Evolutionary conservation across 2,329 filamentous ascomycete genomes (phyloP).

Genomic region (Escovopsis sp.): DNA sequence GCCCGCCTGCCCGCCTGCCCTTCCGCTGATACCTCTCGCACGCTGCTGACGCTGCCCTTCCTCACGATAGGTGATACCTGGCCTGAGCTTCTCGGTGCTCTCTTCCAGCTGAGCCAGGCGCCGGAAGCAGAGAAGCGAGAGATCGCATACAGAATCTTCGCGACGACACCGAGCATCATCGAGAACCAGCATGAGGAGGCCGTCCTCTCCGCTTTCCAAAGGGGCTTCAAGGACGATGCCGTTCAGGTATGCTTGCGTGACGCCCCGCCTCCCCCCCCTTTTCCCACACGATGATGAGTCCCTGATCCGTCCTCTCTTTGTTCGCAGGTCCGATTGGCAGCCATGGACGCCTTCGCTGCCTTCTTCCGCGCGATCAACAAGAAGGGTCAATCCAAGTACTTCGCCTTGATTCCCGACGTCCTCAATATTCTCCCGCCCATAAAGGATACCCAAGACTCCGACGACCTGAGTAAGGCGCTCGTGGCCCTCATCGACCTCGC

Average conservation of each 20-base stretch:
- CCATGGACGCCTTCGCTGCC: slow-evolving; percentile 91
- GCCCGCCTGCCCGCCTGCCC: neutral
- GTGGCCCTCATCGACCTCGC: slow-evolving; percentile 87
- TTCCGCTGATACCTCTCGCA: neutral
- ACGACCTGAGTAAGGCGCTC: slow-evolving; percentile 79
- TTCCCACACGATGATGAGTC: neutral
- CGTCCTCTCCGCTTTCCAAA: slow-evolving; percentile 77
- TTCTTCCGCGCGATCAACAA: slow-evolving; percentile 88
- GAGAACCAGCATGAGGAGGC: slow-evolving; percentile 87
- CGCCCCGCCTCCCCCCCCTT: neutral
- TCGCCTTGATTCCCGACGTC: slow-evolving; percentile 70
- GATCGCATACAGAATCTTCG: slow-evolving; percentile 87
- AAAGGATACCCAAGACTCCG: slow-evolving; percentile 80
- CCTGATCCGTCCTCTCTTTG: slow-evolving; percentile 1
- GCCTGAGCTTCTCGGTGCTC: slow-evolving; percentile 71
- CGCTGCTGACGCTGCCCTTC: slow-evolving; percentile 6
- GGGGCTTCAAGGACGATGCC: slow-evolving; percentile 80
- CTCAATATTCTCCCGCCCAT: slow-evolving; percentile 89
- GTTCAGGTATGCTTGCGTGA: slow-evolving; percentile 43
- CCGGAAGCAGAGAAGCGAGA: slow-evolving; percentile 72
- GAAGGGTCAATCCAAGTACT: slow-evolving; percentile 81
- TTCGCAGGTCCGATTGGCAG: slow-evolving; percentile 65
- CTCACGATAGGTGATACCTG: slow-evolving; percentile 54
- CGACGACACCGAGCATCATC: slow-evolving; percentile 87
- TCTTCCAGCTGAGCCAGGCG: slow-evolving; percentile 86